Evolutionary conservation across 768 basidiomycete species (phyloP).

Genomic region (Trametes cinnabarina): DNA sequence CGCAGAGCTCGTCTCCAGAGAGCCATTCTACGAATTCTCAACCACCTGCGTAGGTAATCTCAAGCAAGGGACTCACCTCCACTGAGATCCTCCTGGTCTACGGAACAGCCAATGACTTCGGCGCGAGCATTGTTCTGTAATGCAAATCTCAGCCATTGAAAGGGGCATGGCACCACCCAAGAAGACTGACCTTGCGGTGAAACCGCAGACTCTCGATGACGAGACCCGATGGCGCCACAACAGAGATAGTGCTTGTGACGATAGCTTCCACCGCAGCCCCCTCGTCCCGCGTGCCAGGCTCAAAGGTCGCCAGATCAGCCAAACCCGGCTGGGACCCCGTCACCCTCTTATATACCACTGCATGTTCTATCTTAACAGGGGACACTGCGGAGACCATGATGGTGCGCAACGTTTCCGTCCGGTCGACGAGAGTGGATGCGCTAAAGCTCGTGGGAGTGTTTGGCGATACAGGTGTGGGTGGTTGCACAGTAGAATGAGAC

Average conservation of each 20-base stretch:
- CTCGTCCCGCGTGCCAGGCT: constrained; percentile 52
- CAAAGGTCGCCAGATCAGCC: constrained; percentile 54
- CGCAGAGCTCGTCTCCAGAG: constrained; percentile 62
- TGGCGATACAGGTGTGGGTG: constrained; percentile 13
- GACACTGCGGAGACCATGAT: constrained; percentile 64
- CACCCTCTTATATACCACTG: constrained; percentile 52
- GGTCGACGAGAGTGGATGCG: constrained; percentile 32
- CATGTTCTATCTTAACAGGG: constrained; percentile 55
- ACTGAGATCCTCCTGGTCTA: constrained; percentile 44
- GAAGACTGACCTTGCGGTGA: constrained; percentile 43
- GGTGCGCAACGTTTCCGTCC: constrained; percentile 65
- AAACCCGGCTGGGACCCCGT: constrained; percentile 43
- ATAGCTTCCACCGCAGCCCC: constrained; percentile 44
- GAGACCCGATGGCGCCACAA: constrained; percentile 34
- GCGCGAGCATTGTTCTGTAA: constrained; percentile 44
- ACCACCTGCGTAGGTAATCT: neutral
- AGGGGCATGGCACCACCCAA: neutral
- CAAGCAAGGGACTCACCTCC: constrained; percentile 38
- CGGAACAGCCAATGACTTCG: constrained; percentile 51
- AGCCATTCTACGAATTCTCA: constrained; percentile 48
- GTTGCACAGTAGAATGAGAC: constrained; percentile 40
- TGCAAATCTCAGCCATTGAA: neutral
- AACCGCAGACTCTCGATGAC: constrained; percentile 50
- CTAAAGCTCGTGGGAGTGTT: constrained; percentile 20
- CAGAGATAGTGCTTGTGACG: constrained; percentile 1